These are phyloP conservation scores for Auricularia heimuer DNA, from an alignment of 768 basidiomycete genomes.

Conservation along the genomic window DNA sequence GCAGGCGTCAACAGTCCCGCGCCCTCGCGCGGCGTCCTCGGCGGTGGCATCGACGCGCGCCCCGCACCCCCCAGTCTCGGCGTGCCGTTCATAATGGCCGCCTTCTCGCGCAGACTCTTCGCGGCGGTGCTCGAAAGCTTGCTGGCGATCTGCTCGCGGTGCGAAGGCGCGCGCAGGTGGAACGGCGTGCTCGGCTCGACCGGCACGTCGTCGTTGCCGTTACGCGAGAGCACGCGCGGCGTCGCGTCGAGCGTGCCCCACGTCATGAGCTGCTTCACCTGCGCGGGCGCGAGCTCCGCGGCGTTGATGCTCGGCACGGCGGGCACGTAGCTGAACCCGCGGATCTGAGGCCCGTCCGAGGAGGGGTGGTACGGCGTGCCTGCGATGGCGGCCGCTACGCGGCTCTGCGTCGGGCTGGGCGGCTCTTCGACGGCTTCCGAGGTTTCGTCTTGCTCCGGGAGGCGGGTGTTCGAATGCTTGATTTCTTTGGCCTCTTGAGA, in stretches of 20 bases:
- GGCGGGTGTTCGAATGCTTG: constrained; percentile 70
- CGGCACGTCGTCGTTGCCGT: constrained; percentile 22
- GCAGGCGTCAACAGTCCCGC: constrained; percentile 83
- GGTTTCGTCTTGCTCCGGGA: constrained; percentile 59
- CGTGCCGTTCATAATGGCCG: constrained; percentile 43
- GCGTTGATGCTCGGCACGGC: constrained; percentile 83
- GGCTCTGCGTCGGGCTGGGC: constrained; percentile 83
- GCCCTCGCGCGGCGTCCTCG: constrained; percentile 69
- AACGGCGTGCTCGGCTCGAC: constrained; percentile 52
- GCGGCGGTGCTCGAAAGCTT: constrained; percentile 74
- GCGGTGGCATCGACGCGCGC: constrained; percentile 66
- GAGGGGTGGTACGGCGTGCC: constrained; percentile 55
- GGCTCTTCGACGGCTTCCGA: constrained; percentile 41
- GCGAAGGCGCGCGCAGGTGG: constrained; percentile 64
- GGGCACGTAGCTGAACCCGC: constrained; percentile 69
- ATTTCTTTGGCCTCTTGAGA: constrained; percentile 38
- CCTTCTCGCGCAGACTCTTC: constrained; percentile 70
- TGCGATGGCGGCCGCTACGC: constrained; percentile 84
- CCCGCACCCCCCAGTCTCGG: constrained; percentile 29
- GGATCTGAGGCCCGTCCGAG: constrained; percentile 29
- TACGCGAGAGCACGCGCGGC: constrained; percentile 70
- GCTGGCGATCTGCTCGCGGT: constrained; percentile 72
- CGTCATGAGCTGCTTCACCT: constrained; percentile 91
- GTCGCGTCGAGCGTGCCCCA: constrained; percentile 93
- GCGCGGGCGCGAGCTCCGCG: constrained; percentile 64